Percentiles rank a stretch among this genome's conserved stretches.
phyloP scores from a whole-genome alignment of 805 yeast species.

The Ogataea siamensis region DNA sequence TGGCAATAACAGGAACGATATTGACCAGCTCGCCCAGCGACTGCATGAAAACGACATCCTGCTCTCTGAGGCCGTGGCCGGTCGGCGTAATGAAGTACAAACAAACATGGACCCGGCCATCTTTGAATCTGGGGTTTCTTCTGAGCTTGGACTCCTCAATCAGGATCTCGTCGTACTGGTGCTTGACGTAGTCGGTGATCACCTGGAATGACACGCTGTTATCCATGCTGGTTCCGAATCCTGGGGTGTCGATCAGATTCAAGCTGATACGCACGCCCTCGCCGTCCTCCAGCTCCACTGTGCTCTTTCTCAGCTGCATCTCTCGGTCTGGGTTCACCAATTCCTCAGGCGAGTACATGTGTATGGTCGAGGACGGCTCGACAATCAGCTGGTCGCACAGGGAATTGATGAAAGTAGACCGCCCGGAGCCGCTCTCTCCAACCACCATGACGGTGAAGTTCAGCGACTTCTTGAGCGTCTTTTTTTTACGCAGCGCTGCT shows the following conservation, averaged over 20 bases:
- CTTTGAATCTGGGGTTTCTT: conserved; percentile 82
- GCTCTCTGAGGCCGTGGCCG: conserved; percentile 63
- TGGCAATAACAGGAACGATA: conserved; percentile 77
- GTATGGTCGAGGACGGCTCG: conserved; percentile 57
- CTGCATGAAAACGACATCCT: conserved; percentile 72
- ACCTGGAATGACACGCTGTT: conserved; percentile 65
- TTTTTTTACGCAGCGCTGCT: conserved; percentile 57
- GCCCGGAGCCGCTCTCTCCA: conserved; percentile 84
- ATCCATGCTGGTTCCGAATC: conserved; percentile 74
- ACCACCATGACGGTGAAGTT: conserved; percentile 84
- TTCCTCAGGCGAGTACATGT: conserved; percentile 41
- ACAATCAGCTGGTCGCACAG: conserved; percentile 87
- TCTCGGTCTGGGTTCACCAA: conserved; percentile 47
- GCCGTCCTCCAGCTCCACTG: conserved; percentile 81
- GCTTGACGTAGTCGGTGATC: conserved; percentile 74
- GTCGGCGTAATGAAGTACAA: conserved; percentile 73
- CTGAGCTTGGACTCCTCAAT: conserved; percentile 78
- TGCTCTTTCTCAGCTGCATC: conserved; percentile 69
- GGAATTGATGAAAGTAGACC: conserved; percentile 91
- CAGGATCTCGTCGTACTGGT: conserved; percentile 79
- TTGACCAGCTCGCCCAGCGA: conserved; percentile 70
- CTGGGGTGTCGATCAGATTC: conserved; percentile 79
- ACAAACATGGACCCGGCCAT: conserved; percentile 77
- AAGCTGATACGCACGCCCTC: conserved; percentile 80
- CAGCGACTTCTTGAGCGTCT: conserved; percentile 77